phyloP scores from a whole-genome alignment of 2,329 filamentous ascomycete species.

The Truncatella angustata region DNA sequence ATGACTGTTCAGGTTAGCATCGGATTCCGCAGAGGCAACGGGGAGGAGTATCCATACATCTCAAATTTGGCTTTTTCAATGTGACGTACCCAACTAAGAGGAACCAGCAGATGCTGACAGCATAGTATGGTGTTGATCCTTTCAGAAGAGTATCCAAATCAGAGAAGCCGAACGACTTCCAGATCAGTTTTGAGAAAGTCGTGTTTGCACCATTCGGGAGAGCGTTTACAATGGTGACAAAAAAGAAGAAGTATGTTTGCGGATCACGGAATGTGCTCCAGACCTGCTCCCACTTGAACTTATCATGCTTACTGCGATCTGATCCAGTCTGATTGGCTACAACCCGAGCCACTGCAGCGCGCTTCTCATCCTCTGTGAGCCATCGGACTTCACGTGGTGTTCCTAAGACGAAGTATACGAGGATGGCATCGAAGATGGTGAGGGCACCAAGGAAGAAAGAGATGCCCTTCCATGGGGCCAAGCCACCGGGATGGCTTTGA shows the following conservation, averaged over 20 bases:
- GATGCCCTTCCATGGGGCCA: slow-evolving; percentile 27
- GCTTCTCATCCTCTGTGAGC: slow-evolving; percentile 29
- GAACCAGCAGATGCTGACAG: slow-evolving; percentile 27
- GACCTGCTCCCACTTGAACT: slow-evolving; percentile 28
- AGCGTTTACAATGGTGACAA: slow-evolving; percentile 30
- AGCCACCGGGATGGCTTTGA: slow-evolving; percentile 18
- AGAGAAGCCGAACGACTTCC: slow-evolving; percentile 31
- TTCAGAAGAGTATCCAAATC: slow-evolving; percentile 29
- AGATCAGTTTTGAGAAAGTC: slow-evolving; percentile 30
- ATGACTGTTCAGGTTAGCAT: neutral
- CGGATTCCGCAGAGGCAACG: neutral
- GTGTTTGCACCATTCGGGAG: slow-evolving; percentile 32
- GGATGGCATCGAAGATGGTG: slow-evolving; percentile 21
- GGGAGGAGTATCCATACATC: slow-evolving; percentile 22
- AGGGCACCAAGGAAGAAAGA: slow-evolving; percentile 30
- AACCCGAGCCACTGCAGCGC: slow-evolving; percentile 25
- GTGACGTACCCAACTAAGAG: slow-evolving; percentile 20
- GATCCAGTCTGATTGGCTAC: slow-evolving; percentile 26
- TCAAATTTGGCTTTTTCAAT: slow-evolving; percentile 24
- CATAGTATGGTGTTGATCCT: slow-evolving; percentile 28
- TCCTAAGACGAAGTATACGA: slow-evolving; percentile 27
- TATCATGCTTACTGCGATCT: slow-evolving; percentile 22
- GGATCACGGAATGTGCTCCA: slow-evolving; percentile 27
- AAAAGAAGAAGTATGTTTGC: slow-evolving; percentile 34
- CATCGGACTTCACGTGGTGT: slow-evolving; percentile 29